phyloP scores from a whole-genome alignment of 2,329 filamentous ascomycete species.

The Nannizziopsis arthrosporioides region DNA sequence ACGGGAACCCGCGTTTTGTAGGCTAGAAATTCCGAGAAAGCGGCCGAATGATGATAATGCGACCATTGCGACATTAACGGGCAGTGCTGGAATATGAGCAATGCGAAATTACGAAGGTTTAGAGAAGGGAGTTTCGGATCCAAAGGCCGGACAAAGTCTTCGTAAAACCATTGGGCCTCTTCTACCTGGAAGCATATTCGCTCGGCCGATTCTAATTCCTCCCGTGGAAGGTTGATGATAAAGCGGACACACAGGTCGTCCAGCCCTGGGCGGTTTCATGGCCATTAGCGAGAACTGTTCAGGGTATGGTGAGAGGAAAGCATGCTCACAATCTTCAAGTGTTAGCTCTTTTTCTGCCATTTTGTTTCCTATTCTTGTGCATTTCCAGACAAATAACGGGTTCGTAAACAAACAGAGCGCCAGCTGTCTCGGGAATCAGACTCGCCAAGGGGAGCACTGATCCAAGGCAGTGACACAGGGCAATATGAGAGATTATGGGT shows the following conservation, averaged over 20 bases:
- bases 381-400: constrained; percentile 40
- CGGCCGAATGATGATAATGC: constrained; percentile 62
- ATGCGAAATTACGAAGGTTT: constrained; percentile 70
- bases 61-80: constrained; percentile 75
- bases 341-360: constrained; percentile 73
- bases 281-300: neutral
- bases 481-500: neutral
- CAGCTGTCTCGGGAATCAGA: neutral
- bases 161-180: constrained; percentile 99
- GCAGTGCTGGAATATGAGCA: constrained; percentile 87
- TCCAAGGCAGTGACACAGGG: neutral
- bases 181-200: constrained; percentile 98
- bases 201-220: constrained; percentile 79
- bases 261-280: constrained; percentile 50
- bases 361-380: constrained; percentile 46
- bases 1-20: constrained; percentile 96
- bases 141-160: constrained; percentile 91
- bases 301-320: neutral
- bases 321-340: constrained; percentile 68
- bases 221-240: constrained; percentile 87
- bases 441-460: neutral
- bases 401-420: neutral
- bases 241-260: constrained; percentile 97
- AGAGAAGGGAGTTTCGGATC: constrained; percentile 77
- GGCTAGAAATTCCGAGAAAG: constrained; percentile 81